A percentile compares a stretch with the other conserved stretches of the same genome.
These are phyloP conservation scores for Metarhizium anisopliae DNA, from an alignment of 2,329 filamentous ascomycete species.

Conservation along the genomic window DNA sequence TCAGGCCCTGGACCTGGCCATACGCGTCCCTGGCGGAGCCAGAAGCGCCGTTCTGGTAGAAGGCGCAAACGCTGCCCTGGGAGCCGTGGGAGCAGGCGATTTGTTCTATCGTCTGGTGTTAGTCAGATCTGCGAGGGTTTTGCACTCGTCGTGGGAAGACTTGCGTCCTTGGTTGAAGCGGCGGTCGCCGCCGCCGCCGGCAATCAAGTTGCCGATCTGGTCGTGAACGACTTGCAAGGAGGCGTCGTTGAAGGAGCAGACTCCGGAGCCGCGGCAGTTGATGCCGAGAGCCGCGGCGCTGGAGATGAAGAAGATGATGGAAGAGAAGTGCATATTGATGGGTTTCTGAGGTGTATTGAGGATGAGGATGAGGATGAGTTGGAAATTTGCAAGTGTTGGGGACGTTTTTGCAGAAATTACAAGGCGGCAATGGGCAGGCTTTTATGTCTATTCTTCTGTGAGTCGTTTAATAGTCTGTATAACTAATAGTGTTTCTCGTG, in stretches of 20 bases:
- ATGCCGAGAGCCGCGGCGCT: constrained; percentile 8
- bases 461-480: too few relatives aligned
- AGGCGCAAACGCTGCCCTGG: constrained; percentile 10
- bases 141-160: neutral
- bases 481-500: too few relatives aligned
- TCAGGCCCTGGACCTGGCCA: constrained; percentile 6
- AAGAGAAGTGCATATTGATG: neutral
- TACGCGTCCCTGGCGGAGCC: constrained; percentile 9
- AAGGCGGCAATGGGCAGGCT: too few relatives aligned
- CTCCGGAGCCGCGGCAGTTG: constrained; percentile 11
- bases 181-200: constrained; percentile 7
- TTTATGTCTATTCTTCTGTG: too few relatives aligned
- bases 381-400: too few relatives aligned
- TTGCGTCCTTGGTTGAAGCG: constrained; percentile 7
- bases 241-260: constrained; percentile 9
- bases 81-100: constrained; percentile 10
- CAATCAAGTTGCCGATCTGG: constrained; percentile 7
- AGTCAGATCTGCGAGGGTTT: neutral
- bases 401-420: too few relatives aligned
- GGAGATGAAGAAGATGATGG: constrained; percentile 3
- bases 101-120: constrained; percentile 6
- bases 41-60: constrained; percentile 11
- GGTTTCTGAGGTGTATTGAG: too few relatives aligned
- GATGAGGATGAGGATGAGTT: too few relatives aligned
- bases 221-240: constrained; percentile 6